phyloP scores from a whole-genome alignment of 106 monocot genomes.

The Allium sativum region DNA sequence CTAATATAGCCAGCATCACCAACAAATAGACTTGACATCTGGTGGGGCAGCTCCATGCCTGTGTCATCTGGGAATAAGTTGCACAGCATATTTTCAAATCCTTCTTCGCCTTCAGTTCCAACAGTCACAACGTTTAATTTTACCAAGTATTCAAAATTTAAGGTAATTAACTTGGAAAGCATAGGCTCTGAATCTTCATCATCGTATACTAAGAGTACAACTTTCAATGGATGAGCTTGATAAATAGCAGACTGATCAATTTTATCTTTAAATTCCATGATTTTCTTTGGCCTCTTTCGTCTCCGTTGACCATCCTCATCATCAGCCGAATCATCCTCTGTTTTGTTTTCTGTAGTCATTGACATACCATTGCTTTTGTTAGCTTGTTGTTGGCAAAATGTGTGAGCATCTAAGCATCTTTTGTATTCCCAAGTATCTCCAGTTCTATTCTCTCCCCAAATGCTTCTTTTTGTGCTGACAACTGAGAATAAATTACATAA shows the following conservation, averaged over 20 bases:
- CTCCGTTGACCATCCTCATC: slow-evolving; percentile 94
- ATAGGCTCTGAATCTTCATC: slow-evolving; percentile 38
- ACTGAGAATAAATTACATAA: slow-evolving; percentile 78
- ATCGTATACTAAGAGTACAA: slow-evolving; percentile 62
- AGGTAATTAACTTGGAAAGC: slow-evolving; percentile 31
- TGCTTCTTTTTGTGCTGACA: slow-evolving; percentile 87
- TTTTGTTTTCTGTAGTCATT: slow-evolving; percentile 29
- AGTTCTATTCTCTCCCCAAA: slow-evolving; percentile 92
- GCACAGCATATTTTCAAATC: slow-evolving; percentile 58
- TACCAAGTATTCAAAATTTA: slow-evolving; percentile 79
- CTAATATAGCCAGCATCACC: slow-evolving; percentile 42
- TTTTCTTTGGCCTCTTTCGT: slow-evolving; percentile 74
- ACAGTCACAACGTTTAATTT: slow-evolving; percentile 87
- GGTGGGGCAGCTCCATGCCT: slow-evolving; percentile 70
- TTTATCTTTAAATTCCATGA: slow-evolving; percentile 33
- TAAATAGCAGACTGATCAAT: slow-evolving; percentile 28
- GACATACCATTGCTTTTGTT: slow-evolving; percentile 49
- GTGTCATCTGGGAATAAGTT: slow-evolving; percentile 96
- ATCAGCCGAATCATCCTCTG: slow-evolving; percentile 58
- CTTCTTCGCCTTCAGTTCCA: slow-evolving; percentile 63
- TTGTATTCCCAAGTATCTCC: slow-evolving; percentile 85
- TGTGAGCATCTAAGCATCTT: slow-evolving; percentile 78
- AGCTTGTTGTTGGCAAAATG: slow-evolving; percentile 61
- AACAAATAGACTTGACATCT: slow-evolving; percentile 69
- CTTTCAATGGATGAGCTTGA: slow-evolving; percentile 70